Evolutionary conservation across 164 flowering plant species (phyloP).

Genomic region (Dillenia turbinata): DNA sequence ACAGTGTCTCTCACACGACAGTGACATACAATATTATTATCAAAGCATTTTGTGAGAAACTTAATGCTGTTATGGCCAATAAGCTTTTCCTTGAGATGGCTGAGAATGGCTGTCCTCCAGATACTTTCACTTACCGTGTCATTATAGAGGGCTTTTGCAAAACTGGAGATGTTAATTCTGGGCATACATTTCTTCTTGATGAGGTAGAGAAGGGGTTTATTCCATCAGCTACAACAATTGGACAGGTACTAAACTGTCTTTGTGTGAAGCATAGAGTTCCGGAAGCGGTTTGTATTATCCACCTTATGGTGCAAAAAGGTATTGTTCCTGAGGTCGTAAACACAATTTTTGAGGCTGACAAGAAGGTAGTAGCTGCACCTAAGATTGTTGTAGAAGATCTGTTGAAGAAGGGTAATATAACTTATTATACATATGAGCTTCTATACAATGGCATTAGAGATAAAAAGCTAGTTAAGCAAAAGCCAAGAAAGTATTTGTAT

Average conservation of each 20-base stretch:
- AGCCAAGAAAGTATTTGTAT: constrained; percentile 14
- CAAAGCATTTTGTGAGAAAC: constrained; percentile 55
- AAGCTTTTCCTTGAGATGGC: constrained; percentile 62
- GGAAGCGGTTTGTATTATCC: constrained; percentile 70
- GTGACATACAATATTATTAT: constrained; percentile 74
- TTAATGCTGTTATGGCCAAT: constrained; percentile 43
- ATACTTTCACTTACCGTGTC: constrained; percentile 65
- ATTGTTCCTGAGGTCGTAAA: constrained; percentile 75
- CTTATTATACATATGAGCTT: constrained; percentile 68
- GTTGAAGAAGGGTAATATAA: constrained; percentile 66
- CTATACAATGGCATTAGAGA: constrained; percentile 76
- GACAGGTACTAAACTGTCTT: constrained; percentile 73
- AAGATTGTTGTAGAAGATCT: constrained; percentile 82
- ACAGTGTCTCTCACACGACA: constrained; percentile 41
- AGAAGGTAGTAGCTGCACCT: constrained; percentile 79
- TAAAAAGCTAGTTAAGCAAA: constrained; percentile 48
- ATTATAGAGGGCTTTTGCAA: constrained; percentile 81
- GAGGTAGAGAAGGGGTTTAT: constrained; percentile 49
- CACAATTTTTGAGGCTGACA: constrained; percentile 70
- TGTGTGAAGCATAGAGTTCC: constrained; percentile 51
- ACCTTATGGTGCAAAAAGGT: constrained; percentile 65
- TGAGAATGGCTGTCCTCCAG: constrained; percentile 43
- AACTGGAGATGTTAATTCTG: constrained; percentile 49
- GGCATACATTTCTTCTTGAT: constrained; percentile 44
- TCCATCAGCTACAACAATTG: constrained; percentile 69